phyloP scores from a whole-genome alignment of 1,284 basidiomycete species.

The Cystobasidiaceae sp. region DNA sequence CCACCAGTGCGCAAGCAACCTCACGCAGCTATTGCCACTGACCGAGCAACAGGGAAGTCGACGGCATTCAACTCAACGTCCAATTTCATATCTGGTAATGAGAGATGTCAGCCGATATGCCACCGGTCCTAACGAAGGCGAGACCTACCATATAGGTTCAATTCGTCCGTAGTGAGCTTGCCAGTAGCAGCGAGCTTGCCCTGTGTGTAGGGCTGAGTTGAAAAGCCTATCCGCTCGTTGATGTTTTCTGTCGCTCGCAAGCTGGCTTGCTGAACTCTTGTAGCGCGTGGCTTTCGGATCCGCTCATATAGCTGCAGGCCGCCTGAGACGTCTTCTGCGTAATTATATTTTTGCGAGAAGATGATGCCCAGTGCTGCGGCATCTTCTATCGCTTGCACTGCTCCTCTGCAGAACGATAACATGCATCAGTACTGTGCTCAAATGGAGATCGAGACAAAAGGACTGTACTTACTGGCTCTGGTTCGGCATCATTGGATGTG shows the following conservation, averaged over 20 bases:
- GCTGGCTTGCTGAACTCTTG: conserved; percentile 46
- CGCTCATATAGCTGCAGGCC: conserved; percentile 47
- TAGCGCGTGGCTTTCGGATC: conserved; percentile 48
- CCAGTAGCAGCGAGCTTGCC: conserved; percentile 45
- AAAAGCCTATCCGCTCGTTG: conserved; percentile 49
- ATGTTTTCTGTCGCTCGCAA: conserved; percentile 47
- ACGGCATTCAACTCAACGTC: conserved; percentile 18
- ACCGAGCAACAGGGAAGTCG: too few species aligned
- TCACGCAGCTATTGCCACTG: too few species aligned
- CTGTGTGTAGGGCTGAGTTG: conserved; percentile 43
- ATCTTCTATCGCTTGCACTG: conserved; percentile 49
- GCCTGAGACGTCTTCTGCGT: conserved; percentile 43
- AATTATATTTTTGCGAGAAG: conserved; percentile 42
- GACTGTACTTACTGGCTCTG: conserved; percentile 31
- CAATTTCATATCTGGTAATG: conserved; percentile 24
- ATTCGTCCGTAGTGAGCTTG: conserved; percentile 40
- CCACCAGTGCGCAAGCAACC: too few species aligned
- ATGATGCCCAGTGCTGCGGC: conserved; percentile 47
- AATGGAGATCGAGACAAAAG: neutral
- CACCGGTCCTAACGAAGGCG: neutral
- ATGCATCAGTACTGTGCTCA: conserved; percentile 11
- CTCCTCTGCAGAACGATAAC: conserved; percentile 44
- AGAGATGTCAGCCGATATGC: neutral
- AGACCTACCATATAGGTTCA: conserved; percentile 31
- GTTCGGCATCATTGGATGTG: conserved; percentile 46